Evolutionary conservation across 108 stramenopile species (phyloP).

Genomic region (Skeletonema potamos): DNA sequence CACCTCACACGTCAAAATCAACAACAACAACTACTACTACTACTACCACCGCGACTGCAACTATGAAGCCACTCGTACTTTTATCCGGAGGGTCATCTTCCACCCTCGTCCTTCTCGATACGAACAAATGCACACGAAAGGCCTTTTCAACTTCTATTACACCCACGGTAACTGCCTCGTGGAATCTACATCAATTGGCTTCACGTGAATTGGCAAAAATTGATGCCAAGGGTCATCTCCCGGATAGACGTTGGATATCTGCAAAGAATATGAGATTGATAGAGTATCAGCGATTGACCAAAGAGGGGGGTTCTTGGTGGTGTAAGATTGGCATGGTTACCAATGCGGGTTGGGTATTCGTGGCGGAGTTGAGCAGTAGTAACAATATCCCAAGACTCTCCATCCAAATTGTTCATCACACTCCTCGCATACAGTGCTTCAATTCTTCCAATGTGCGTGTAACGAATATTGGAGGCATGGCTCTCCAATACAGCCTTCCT

Average conservation of each 20-base stretch:
- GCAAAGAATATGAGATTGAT: conserved; percentile 24
- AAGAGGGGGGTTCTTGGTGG: not conserved
- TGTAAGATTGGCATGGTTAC: conserved; percentile 26
- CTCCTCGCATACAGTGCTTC: conserved; percentile 46
- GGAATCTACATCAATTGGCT: conserved; percentile 24
- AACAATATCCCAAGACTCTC: not conserved
- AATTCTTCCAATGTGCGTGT: conserved; percentile 36
- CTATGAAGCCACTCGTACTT: conserved; percentile 26
- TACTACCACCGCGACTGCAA: not conserved
- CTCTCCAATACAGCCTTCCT: conserved; percentile 45
- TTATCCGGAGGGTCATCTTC: conserved; percentile 31
- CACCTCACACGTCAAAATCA: not conserved
- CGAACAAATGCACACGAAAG: conserved; percentile 41
- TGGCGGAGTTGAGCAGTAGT: conserved; percentile 11
- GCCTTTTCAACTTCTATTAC: conserved; percentile 44
- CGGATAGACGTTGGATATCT: conserved; percentile 37
- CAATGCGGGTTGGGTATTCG: conserved; percentile 42
- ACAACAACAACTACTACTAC: not conserved
- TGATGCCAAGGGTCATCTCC: conserved; percentile 20
- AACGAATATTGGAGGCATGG: conserved; percentile 38
- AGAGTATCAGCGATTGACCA: not conserved
- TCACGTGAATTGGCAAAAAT: conserved; percentile 28
- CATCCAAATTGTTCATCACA: conserved; percentile 31
- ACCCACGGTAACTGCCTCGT: conserved; percentile 29
- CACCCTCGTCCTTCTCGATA: conserved; percentile 32